A percentile compares a stretch with the other conserved stretches of the same genome.
phyloP scores from a whole-genome alignment of 257 asterid genomes.

The Plantago ovata region DNA sequence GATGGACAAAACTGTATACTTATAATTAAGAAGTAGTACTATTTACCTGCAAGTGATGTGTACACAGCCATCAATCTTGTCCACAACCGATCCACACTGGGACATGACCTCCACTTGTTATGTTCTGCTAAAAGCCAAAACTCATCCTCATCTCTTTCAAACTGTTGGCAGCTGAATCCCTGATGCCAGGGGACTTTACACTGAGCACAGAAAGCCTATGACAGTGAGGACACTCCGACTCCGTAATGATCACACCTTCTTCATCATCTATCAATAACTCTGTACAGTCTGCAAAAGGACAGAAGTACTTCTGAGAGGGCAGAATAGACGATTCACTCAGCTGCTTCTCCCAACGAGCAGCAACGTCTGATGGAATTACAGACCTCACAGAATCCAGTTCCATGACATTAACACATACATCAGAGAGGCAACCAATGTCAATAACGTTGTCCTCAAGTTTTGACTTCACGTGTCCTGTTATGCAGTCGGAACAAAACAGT shows the following conservation, averaged over 20 bases:
- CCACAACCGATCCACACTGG: constrained; percentile 38
- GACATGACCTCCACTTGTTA: constrained; percentile 48
- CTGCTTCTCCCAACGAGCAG: constrained; percentile 39
- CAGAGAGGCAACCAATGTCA: constrained; percentile 38
- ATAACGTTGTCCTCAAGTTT: constrained; percentile 31
- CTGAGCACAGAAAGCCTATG: constrained; percentile 40
- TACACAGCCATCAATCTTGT: constrained; percentile 43
- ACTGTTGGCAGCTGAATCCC: constrained; percentile 39
- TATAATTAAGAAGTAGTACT: too few relatives aligned
- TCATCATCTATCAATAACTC: constrained; percentile 38
- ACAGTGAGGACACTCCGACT: constrained; percentile 45
- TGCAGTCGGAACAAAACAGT: constrained; percentile 31
- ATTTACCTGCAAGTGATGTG: constrained; percentile 68
- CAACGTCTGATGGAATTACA: too few relatives aligned
- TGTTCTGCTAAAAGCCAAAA: constrained; percentile 36
- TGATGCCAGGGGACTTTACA: constrained; percentile 57
- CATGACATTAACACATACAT: constrained; percentile 29
- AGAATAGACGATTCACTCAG: constrained; percentile 32
- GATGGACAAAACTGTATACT: too few relatives aligned
- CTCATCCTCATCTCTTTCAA: constrained; percentile 20
- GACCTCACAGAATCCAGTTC: constrained; percentile 13
- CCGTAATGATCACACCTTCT: constrained; percentile 12
- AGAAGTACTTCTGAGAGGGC: constrained; percentile 34
- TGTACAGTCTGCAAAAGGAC: constrained; percentile 43
- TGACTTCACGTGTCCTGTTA: constrained; percentile 27